Conservation (phyloP, 2,329 filamentous ascomycete genomes). For the Dryadomyces quercivorus region DNA sequence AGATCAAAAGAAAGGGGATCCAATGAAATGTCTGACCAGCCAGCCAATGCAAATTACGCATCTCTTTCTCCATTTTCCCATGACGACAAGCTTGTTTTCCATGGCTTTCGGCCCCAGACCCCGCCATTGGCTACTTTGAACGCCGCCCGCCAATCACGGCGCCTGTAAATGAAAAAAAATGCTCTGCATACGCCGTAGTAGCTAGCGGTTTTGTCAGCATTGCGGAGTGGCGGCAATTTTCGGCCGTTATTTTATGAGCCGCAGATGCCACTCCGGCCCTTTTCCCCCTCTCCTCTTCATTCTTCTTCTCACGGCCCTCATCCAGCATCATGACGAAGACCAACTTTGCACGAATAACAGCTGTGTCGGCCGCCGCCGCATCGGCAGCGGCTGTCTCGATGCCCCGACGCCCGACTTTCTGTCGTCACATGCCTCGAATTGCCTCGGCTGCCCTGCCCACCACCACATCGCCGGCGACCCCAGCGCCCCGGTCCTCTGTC, state of each 20-base stretch:
- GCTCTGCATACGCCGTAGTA: no score
- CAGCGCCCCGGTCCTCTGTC: background rate
- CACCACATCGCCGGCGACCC: background rate
- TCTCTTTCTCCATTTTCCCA: background rate
- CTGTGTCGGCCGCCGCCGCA: constrained; percentile 9
- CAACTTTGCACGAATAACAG: constrained; percentile 11
- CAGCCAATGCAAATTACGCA: background rate
- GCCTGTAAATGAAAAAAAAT: background rate
- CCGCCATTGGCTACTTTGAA: background rate
- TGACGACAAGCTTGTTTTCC: background rate
- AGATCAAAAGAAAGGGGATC: no score
- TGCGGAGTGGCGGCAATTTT: background rate
- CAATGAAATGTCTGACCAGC: background rate
- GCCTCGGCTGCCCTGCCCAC: constrained; percentile 6
- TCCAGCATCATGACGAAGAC: constrained; percentile 14
- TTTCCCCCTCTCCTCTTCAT: background rate
- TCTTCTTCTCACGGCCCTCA: background rate
- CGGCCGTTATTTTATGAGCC: background rate
- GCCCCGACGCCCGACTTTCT: constrained; percentile 10
- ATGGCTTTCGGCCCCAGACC: background rate
- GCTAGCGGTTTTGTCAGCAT: background rate
- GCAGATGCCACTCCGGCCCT: background rate
- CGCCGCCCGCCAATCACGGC: background rate
- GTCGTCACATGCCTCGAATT: constrained; percentile 7
- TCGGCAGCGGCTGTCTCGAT: constrained; percentile 4